Evolutionary conservation across 2,329 filamentous ascomycete genomes (phyloP), one percentile per base, ranked within the genome.

Genomic region (Calonectria ilicicola): DNA sequence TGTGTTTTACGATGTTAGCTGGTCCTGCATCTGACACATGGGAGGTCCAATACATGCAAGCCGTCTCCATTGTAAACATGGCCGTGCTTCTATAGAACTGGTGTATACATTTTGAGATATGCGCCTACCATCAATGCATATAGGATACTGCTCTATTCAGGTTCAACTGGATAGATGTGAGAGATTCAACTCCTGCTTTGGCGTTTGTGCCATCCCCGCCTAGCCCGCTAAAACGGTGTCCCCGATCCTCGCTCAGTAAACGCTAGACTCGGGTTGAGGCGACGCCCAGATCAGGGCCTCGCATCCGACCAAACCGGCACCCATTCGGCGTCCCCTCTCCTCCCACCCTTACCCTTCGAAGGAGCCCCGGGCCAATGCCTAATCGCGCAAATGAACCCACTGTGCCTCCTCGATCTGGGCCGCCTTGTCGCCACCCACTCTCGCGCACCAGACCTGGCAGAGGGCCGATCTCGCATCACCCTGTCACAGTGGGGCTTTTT

Each of bases 381-480:
- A 29, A 58, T 23, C 23, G 58, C 49, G 27, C 60, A 60, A 47
- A 26, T 21, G 26, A 35, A 35, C 27, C 53, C 66, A 49, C 53
- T 62, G 56, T n/a, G 38, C n/a, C 21, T 60, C n/a, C 21, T 60
- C 21, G 32, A 60, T 40, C 32, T 9, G 32, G 5, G 29, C 29
- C 44, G 49, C 9, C n/a, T 38, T 38, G 65, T 53, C 65, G 51
- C 51, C 51, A 67, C 38, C 49, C 49, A 47, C 38, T 47, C 44
- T 21, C 10, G 44, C 44, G n/a, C 44, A 21, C 44, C n/a, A 19
- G 8, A 17, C 8, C 7, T 47, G 5, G 9, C 42, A 47, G 29
- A 44, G 49, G 62, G 72, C 76, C 76, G 76, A 78, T 78, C 69
- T 78, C 76, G 76, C 76, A 75, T 65, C 64, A 47, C 42, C 35